phyloP scores from a whole-genome alignment of 2,329 filamentous ascomycete species.

The Rutstroemia sp. region DNA sequence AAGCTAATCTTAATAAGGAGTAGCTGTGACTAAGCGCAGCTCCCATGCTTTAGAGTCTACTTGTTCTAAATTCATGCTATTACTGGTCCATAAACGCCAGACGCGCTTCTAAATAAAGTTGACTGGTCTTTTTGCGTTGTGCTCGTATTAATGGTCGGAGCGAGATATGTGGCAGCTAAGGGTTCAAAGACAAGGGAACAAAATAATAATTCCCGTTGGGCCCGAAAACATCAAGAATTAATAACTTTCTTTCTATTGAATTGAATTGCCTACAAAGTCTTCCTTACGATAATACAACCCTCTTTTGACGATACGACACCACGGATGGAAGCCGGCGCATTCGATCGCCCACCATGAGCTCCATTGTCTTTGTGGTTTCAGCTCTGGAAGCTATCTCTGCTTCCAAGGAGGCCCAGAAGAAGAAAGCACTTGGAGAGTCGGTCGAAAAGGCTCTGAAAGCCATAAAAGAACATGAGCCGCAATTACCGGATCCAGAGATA shows the following conservation, averaged over 20 bases:
- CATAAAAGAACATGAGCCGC: slow-evolving; percentile 76
- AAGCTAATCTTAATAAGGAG: not conserved
- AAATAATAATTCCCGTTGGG: too few species aligned
- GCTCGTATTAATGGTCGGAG: not conserved
- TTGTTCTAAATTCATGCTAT: not conserved
- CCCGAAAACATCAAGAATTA: not conserved
- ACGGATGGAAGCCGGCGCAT: slow-evolving; percentile 25
- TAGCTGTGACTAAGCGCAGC: not conserved
- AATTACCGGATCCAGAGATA: slow-evolving; percentile 81
- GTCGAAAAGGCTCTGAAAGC: slow-evolving; percentile 75
- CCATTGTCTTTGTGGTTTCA: slow-evolving; percentile 90
- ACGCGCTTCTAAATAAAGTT: not conserved
- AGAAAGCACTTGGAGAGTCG: slow-evolving; percentile 75
- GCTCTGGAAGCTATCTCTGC: slow-evolving; percentile 86
- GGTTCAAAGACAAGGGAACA: not conserved
- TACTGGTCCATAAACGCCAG: not conserved
- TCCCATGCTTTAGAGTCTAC: not conserved
- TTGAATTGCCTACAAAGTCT: not conserved
- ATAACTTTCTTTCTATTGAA: not conserved
- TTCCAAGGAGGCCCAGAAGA: slow-evolving; percentile 85
- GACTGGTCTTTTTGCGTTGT: not conserved
- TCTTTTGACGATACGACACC: not conserved
- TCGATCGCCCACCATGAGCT: slow-evolving; percentile 62
- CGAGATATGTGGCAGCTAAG: not conserved
- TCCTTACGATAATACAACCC: not conserved